phyloP scores from a whole-genome alignment of 2,329 filamentous ascomycete genomes.

The Neophaeococcomyces aloes region DNA sequence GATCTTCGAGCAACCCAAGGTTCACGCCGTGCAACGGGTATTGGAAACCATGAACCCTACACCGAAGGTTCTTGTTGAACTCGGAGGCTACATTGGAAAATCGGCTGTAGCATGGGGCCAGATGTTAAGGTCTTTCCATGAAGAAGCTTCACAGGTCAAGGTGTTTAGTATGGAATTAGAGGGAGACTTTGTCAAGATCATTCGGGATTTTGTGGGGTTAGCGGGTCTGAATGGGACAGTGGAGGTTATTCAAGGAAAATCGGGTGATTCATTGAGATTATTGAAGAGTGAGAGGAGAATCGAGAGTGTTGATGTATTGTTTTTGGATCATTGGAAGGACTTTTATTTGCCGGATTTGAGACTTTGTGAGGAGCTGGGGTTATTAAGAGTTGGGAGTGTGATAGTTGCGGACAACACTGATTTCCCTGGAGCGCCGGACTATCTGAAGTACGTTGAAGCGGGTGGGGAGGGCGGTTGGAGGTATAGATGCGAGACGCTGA shows the following conservation, averaged over 20 bases:
- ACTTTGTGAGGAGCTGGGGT: slow-evolving; percentile 26
- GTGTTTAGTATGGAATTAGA: slow-evolving; percentile 32
- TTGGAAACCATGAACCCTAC: slow-evolving; percentile 9
- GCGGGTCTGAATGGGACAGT: slow-evolving; percentile 25
- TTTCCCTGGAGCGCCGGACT: slow-evolving; percentile 33
- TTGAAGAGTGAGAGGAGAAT: slow-evolving; percentile 19
- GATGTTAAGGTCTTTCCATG: slow-evolving; percentile 17
- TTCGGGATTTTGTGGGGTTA: slow-evolving; percentile 20
- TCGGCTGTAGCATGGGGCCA: slow-evolving; percentile 26
- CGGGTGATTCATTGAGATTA: slow-evolving; percentile 17
- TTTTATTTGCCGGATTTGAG: slow-evolving; percentile 30
- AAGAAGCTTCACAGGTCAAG: slow-evolving; percentile 19
- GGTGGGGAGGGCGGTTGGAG: slow-evolving; percentile 20
- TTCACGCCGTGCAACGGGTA: too few relatives aligned
- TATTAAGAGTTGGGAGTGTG: slow-evolving; percentile 27
- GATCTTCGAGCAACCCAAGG: slow-evolving; percentile 22
- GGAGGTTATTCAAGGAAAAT: slow-evolving; percentile 21
- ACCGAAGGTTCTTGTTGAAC: slow-evolving; percentile 28
- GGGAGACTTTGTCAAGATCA: too few relatives aligned
- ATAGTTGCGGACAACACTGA: slow-evolving; percentile 38
- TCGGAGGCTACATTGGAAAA: slow-evolving; percentile 29
- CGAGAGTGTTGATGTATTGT: slow-evolving; percentile 27
- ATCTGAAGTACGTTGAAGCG: slow-evolving; percentile 29
- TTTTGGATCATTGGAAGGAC: slow-evolving; percentile 30
- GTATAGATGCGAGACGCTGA: slow-evolving; percentile 23